Conservation (phyloP, 305 asterid species). For the Fraxinus baroniana region DNA sequence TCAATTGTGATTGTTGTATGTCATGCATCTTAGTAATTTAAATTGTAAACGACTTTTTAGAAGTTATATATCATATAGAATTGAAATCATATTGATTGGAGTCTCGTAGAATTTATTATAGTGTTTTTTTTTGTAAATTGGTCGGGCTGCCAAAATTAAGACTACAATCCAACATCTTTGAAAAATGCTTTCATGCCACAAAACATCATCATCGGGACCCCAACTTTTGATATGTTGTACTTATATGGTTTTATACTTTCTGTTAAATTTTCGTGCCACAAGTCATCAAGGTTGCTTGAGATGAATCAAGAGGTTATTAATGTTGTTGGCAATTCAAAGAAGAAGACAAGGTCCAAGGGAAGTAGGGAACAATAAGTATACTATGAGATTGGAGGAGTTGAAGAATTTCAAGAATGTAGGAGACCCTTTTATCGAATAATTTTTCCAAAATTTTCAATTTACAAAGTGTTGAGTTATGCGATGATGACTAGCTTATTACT, state of each 20-base stretch:
- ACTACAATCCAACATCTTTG: not conserved
- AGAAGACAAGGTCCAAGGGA: not conserved
- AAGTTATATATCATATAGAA: not conserved
- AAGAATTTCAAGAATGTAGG: conserved; percentile 19
- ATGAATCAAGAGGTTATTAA: not conserved
- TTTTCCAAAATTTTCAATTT: conserved; percentile 5
- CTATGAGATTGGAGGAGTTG: conserved; percentile 15
- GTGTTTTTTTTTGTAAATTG: too few relatives aligned
- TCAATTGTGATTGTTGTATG: not conserved
- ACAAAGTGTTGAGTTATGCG: too few relatives aligned
- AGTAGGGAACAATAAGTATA: not conserved
- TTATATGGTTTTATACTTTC: too few relatives aligned
- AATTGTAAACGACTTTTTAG: too few relatives aligned
- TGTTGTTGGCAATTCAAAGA: not conserved
- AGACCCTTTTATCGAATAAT: conserved; percentile 20
- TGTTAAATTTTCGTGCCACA: too few relatives aligned
- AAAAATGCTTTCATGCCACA: not conserved
- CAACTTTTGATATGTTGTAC: not conserved
- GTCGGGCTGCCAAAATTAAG: too few relatives aligned
- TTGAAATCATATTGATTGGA: not conserved
- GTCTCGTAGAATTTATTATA: too few relatives aligned
- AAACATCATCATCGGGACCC: not conserved
- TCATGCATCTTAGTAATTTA: not conserved
- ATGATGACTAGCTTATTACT: too few relatives aligned
- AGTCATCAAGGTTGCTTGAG: not conserved